Evolutionary conservation across 805 yeast genomes (phyloP).

Genomic region (Candida boidinii): DNA sequence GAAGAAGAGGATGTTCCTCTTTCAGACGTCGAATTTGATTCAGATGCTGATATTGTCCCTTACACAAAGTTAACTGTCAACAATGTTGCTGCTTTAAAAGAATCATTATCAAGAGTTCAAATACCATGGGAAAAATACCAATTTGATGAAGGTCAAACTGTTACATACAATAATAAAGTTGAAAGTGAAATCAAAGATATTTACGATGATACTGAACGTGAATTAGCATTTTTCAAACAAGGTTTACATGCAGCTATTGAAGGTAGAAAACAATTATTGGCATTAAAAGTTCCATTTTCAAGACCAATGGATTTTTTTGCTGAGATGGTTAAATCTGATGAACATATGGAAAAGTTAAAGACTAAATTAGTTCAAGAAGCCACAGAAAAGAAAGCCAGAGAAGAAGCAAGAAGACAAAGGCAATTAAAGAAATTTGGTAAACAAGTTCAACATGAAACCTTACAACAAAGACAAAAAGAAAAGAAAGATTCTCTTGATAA

Average conservation of each 20-base stretch:
- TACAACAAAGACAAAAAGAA: slow-evolving; percentile 89
- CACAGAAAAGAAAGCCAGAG: slow-evolving; percentile 76
- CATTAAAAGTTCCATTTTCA: slow-evolving; percentile 75
- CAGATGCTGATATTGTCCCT: slow-evolving; percentile 93
- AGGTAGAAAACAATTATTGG: slow-evolving; percentile 58
- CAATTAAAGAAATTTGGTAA: slow-evolving; percentile 94
- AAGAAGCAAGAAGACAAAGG: slow-evolving; percentile 92
- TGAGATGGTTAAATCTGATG: slow-evolving; percentile 96
- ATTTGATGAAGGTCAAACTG: slow-evolving; percentile 78
- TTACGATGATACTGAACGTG: slow-evolving; percentile 93
- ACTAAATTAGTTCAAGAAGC: slow-evolving; percentile 69
- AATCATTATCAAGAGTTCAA: slow-evolving; percentile 57
- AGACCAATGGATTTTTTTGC: slow-evolving; percentile 96
- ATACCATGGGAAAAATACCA: slow-evolving; percentile 58
- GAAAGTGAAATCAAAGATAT: slow-evolving; percentile 73
- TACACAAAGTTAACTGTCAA: slow-evolving; percentile 83
- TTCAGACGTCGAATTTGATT: slow-evolving; percentile 86
- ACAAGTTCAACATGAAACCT: slow-evolving; percentile 89
- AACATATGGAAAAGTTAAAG: slow-evolving; percentile 93
- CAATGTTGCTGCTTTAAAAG: slow-evolving; percentile 75
- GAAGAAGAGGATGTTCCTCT: slow-evolving; percentile 80
- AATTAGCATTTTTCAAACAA: slow-evolving; percentile 90
- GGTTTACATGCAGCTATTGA: slow-evolving; percentile 75
- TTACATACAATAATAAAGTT: slow-evolving; percentile 51
- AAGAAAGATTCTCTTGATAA: slow-evolving; percentile 85